Evolutionary conservation across 208 protist species (phyloP).

Genomic region (Trypanosoma rangeli): DNA sequence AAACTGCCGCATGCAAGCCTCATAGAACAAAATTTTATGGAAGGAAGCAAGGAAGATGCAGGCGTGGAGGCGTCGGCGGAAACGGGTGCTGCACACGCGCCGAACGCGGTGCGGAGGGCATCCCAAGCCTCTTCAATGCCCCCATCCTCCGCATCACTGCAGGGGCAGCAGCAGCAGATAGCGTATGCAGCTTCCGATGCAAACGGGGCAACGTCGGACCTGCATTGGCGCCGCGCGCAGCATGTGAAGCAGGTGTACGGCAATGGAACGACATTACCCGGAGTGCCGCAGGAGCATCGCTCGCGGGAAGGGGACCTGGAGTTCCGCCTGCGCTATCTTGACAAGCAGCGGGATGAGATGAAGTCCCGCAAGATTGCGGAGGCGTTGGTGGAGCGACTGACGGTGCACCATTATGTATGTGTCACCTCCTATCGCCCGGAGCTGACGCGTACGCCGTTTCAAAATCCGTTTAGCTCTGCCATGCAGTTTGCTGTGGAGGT

Average conservation of each 20-base stretch:
- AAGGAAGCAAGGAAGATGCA: not conserved
- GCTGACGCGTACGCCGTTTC: conserved; percentile 52
- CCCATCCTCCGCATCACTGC: not conserved
- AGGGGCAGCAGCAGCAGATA: conserved; percentile 13
- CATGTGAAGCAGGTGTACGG: conserved; percentile 53
- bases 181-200: not conserved
- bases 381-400: conserved; percentile 70
- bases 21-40: conserved; percentile 17
- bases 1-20: conserved; percentile 60
- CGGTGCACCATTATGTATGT: conserved; percentile 55
- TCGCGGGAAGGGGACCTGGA: conserved; percentile 56
- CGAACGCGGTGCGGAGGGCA: not conserved
- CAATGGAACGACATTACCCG: conserved; percentile 27
- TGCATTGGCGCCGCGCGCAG: conserved; percentile 69
- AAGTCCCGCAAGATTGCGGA: conserved; percentile 76
- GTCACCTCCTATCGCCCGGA: conserved; percentile 68
- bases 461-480: conserved; percentile 58
- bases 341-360: conserved; percentile 71
- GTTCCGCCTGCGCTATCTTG: conserved; percentile 71
- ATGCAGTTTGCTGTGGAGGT: conserved; percentile 81
- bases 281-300: conserved; percentile 51
- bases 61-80: not conserved
- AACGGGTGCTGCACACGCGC: not conserved
- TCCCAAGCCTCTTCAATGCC: not conserved
- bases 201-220: conserved; percentile 8